Evolutionary conservation across 2,329 filamentous ascomycete genomes (phyloP).

Genomic region (Neoascochyta sp.): DNA sequence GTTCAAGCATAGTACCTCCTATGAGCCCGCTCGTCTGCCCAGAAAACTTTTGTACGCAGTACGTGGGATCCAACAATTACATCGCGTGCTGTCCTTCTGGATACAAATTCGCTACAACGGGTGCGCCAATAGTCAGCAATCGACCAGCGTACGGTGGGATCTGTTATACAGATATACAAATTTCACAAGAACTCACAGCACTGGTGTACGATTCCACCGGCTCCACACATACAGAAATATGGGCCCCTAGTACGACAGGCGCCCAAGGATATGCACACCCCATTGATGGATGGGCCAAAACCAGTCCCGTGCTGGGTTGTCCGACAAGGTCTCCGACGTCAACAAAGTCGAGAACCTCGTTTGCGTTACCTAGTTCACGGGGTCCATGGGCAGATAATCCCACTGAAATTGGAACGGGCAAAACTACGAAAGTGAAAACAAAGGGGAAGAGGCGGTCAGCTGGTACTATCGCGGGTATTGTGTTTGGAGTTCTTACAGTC

Average conservation of each 20-base stretch:
- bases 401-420: too few species aligned
- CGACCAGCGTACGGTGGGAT: conserved; percentile 9
- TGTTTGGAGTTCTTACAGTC: conserved; percentile 2
- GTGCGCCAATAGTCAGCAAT: not conserved
- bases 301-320: conserved; percentile 1
- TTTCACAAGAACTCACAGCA: conserved; percentile 2
- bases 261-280: conserved; percentile 7
- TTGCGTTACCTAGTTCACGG: too few species aligned
- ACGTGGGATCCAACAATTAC: conserved; percentile 17
- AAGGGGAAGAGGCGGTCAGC: conserved; percentile 1
- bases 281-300: conserved; percentile 8
- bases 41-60: conserved; percentile 17
- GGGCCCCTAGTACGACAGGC: conserved; percentile 4
- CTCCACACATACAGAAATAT: not conserved
- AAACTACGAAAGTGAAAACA: too few species aligned
- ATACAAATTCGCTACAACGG: conserved; percentile 4
- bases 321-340: not conserved
- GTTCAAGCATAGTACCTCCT: conserved; percentile 19
- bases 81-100: conserved; percentile 24
- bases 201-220: conserved; percentile 4
- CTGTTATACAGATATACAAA: conserved; percentile 5
- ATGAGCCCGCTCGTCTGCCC: conserved; percentile 26
- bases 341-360: too few species aligned
- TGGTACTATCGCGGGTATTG: conserved; percentile 4
- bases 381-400: too few species aligned